Evolutionary conservation across 768 basidiomycete genomes (phyloP), one percentile per base, ranked within the genome.

Genomic region (Tricholoma matsutake): DNA sequence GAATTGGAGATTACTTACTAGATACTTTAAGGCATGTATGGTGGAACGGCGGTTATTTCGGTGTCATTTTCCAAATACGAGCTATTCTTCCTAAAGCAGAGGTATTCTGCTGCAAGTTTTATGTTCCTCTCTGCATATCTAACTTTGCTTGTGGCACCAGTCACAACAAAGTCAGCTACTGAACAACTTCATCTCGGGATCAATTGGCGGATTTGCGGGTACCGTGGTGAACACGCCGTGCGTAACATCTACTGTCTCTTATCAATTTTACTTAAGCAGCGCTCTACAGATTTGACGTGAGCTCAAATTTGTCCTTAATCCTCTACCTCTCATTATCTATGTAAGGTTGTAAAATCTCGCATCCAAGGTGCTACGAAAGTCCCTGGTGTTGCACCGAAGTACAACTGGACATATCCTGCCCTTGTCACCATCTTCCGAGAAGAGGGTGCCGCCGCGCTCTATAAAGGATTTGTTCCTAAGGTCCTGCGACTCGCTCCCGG

Each of bases 41-140:
- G 83, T 96, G 91, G 92, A 93, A 98, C 68, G 96, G 94, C 34
- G 96, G 96, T 9, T 98, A 95, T 80, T 99, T 99, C 63, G 92
- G 91, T 22, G 84, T 86, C 59, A 98, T 99, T 69, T 90, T 88
- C 80, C 90, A 92, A 75, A 88, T 97, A 53, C 85, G 87, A 61
- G 69, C 80, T 1, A 63, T 94, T 65, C 76, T 99, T 32, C 95
- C 96, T 32, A 94, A 92, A 70, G 83, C 96, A 10, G 84, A 93
- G 76, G 96, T 93, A 66, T 59, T 81, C 68, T 51, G 9, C 11
- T 25, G 22, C 22, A 1, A 25, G 22, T 10, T 59, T 52, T 56
- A 14, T 43, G n/a, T 13, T 28, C 22, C 20, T 11, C 53, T 28
- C n/a, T 37, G 22, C 45, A 31, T 32, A 13, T 2, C 28, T 18